Evolutionary conservation across 768 basidiomycete species (phyloP), one percentile per base, ranked within the genome.

Genomic region (Suillus lakei): DNA sequence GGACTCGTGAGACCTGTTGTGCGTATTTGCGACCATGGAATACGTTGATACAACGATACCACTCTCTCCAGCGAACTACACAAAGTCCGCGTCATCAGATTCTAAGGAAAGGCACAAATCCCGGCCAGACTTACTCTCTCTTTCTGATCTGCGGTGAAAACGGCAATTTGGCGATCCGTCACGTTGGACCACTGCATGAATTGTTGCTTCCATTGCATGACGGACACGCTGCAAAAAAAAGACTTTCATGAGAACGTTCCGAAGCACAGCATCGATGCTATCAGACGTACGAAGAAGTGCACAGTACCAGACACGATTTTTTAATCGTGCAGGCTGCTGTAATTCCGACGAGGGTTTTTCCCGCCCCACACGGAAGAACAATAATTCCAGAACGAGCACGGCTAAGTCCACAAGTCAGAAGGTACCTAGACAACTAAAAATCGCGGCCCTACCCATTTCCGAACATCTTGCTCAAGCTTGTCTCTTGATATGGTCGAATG

Each of bases 161-260:
- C 92, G 21, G 95, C 96, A 62, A 99, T 98, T 76, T 99, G 96
- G 61, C 90, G 86, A 78, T 99, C 96, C 2, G 95, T 95, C 69
- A 99, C 91, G 74, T 99, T 99, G 0, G 96, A 98, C 95, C 98
- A 99, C 71, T 93, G 93, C 84, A 98, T 90, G 80, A 99, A 99
- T 74, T 99, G 95, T 72, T 94, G 92, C 74, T 92, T 93, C 98
- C 98, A 99, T 83, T 99, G 98, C 89, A 98, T 96, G 62, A 98
- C 98, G 48, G 92, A 93, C 38, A 94, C 92, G 38, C 92, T 93
- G 70, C 3, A 44, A 60, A 69, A 66, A 12, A 46, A 44, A 6
- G 56, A 54, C 13, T 58, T 46, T 26, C 23, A 16, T 48, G 26
- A 60, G 61, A 39, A 67, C 15, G 60, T 7, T 61, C 21, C 38